Base-by-base conservation (phyloP, 768 basidiomycete genomes). In the Pisolithus marmoratus region DNA sequence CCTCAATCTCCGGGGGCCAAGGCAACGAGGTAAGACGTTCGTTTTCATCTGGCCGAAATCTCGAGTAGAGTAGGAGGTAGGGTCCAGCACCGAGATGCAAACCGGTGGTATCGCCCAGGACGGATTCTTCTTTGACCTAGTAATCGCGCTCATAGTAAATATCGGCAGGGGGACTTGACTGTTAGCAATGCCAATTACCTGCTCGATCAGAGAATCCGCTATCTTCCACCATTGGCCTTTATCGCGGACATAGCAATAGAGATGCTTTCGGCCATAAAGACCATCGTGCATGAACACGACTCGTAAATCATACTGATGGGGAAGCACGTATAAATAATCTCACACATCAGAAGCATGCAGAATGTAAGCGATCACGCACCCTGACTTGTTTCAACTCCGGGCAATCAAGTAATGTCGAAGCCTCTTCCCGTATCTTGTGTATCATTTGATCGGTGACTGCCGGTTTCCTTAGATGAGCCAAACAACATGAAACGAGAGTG, bases 171-270 rank as follows among this genome's bases (percentile, higher is more conserved):
- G 1, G 34, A 48, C 1, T 23, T 11, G 24, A 11, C 3, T 5
- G 52, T 42, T 22, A 47, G 23, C 34, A 6, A 37, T 15, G 37
- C 11, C 1, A 8, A 17, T 45, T 53, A 82, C 89, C 76, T 87
- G 80, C 1, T 79, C 81, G 3, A 90, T 84, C 11, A 72, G 69
- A 52, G 79, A 78, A 58, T 90, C 90, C 8, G 85, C 74, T 2
- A 82, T 85, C 69, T 87, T 91, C 87, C 87, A 92, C 90, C 90
- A 93, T 3, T 64, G 68, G 5, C 77, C 83, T 41, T 80, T 75
- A 26, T 63, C 65, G 53, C 83, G 79, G 12, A 89, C 81, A 56
- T 90, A 93, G 6, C 86, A 85, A 63, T 90, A 89, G 8, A 88
- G 70, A 58, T 90, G 85, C 51, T 79, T 87, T 43, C 90, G 74